Evolutionary conservation across 2,329 filamentous ascomycete genomes (phyloP), one percentile per base, ranked within the genome.

Genomic region (Stachybotrys echinatus): DNA sequence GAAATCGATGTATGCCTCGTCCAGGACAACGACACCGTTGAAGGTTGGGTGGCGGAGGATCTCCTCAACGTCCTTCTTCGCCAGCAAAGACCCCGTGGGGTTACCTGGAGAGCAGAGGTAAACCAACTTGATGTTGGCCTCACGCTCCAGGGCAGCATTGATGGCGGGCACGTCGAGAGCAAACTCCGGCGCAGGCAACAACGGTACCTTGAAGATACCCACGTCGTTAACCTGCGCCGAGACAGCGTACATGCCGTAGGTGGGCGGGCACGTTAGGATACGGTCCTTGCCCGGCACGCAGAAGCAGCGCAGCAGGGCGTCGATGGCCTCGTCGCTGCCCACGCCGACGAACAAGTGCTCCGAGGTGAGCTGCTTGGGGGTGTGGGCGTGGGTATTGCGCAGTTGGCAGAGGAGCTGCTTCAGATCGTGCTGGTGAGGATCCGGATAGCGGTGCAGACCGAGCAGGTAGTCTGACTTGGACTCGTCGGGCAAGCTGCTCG

Each of bases 161-260:
- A 99, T 84, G 52, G 82, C 80, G 8, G 81, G 72, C 2, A 89
- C 74, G 67, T 94, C 84, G 58, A 96, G 77, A 42, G 76, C 77
- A 68, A 97, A 99, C 5, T 70, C 75, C 2, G 89, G 85, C 2
- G 84, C 80, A 2, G 80, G 77, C 45, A 88, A 79, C 20, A 97
- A 76, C 0, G 92, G 91, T n/a, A 97, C 84, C 65, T 88, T 89
- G 58, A 95, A 86, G 22, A 97, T 82, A 43, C 79, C 79, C 19
- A 99, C 78, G 64, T 97, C 94, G 73, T 99, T 99, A 58, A 96
- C 87, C 65, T 95, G 88, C 1, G 94, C 94, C 6, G 89, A 95
- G 18, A 99, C 94, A 44, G 83, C 77, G 75, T 99, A 99, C 94
- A 99, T 99, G 72, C 94, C 94, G 68, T 99, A 99, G 1, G 94